A percentile compares a stretch with the other conserved stretches of the same genome.
Conservation (phyloP, 164 flowering plant species). For the Hamamelis virginiana region DNA sequence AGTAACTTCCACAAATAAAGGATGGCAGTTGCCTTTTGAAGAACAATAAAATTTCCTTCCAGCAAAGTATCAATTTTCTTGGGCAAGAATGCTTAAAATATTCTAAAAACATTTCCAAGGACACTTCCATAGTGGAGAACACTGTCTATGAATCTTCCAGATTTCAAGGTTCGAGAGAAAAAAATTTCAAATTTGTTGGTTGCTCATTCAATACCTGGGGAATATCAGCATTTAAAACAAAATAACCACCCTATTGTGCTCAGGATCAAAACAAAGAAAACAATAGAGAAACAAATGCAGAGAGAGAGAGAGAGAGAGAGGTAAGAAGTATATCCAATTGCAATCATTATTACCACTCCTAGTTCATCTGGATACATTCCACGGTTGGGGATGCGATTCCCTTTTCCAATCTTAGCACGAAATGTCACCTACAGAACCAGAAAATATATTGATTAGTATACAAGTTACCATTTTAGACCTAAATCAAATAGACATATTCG, state of each 20-base stretch:
- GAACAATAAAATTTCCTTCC: too few relatives aligned
- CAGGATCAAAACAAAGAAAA: not conserved
- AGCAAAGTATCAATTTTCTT: too few relatives aligned
- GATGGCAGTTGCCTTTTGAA: too few relatives aligned
- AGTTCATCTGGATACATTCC: constrained; percentile 87
- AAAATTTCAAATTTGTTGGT: not conserved
- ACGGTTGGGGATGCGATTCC: constrained; percentile 55
- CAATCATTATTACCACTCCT: constrained; percentile 71
- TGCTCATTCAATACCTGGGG: not conserved
- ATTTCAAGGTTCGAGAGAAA: too few relatives aligned
- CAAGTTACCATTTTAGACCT: not conserved
- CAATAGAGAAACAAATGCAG: not conserved
- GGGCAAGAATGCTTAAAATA: too few relatives aligned
- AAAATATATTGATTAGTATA: not conserved
- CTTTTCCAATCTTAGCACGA: constrained; percentile 90
- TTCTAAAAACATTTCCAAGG: too few relatives aligned
- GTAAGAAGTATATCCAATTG: not conserved
- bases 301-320: constrained; percentile 9
- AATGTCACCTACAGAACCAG: constrained; percentile 65
- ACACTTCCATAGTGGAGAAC: too few relatives aligned
- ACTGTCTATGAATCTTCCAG: too few relatives aligned
- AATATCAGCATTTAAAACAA: not conserved
- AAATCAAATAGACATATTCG: not conserved
- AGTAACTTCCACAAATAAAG: too few relatives aligned
- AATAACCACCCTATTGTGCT: not conserved